A percentile compares a stretch with the other conserved stretches of the same genome.
These are phyloP conservation scores for Oryza punctata DNA, from an alignment of 176 grass and related monocot species.

Conservation along the genomic window DNA sequence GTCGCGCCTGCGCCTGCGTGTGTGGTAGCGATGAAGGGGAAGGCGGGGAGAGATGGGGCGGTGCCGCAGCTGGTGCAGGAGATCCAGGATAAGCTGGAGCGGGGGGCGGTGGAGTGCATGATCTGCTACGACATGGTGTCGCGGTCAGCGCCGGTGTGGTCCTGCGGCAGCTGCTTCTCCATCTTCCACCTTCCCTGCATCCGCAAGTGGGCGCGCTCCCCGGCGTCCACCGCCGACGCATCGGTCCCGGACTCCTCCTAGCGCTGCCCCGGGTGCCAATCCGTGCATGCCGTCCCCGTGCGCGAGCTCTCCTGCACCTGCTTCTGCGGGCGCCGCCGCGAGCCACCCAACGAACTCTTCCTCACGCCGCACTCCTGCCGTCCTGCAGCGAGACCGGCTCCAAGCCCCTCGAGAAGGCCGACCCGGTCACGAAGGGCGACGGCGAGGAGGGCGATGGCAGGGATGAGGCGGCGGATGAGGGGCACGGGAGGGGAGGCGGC, in stretches of 20 bases:
- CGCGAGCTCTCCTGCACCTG: constrained; percentile 77
- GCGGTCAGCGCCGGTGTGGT: constrained; percentile 79
- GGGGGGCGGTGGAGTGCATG: constrained; percentile 91
- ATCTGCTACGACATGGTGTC: constrained; percentile 99
- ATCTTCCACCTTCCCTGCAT: constrained; percentile 95
- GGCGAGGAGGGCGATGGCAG: too few species aligned
- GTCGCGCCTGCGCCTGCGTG: too few species aligned
- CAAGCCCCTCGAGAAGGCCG: too few species aligned
- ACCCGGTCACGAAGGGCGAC: too few species aligned
- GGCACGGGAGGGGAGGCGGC: too few species aligned
- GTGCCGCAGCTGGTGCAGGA: constrained; percentile 96
- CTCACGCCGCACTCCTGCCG: constrained; percentile 91
- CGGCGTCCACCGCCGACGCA: constrained; percentile 63
- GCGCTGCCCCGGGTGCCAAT: constrained; percentile 94
- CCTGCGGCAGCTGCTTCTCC: constrained; percentile 89
- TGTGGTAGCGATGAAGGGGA: too few species aligned
- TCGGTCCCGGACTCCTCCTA: constrained; percentile 43
- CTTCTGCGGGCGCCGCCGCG: constrained; percentile 71
- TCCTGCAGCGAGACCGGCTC: too few species aligned
- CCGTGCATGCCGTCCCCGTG: constrained; percentile 50
- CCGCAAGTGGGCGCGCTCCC: constrained; percentile 91
- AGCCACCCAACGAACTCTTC: constrained; percentile 76
- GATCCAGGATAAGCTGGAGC: constrained; percentile 85
- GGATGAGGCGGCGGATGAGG: too few species aligned
- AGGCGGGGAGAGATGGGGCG: not conserved